phyloP scores from a whole-genome alignment of 306 rosid genomes.

The Sicyos edulis region DNA sequence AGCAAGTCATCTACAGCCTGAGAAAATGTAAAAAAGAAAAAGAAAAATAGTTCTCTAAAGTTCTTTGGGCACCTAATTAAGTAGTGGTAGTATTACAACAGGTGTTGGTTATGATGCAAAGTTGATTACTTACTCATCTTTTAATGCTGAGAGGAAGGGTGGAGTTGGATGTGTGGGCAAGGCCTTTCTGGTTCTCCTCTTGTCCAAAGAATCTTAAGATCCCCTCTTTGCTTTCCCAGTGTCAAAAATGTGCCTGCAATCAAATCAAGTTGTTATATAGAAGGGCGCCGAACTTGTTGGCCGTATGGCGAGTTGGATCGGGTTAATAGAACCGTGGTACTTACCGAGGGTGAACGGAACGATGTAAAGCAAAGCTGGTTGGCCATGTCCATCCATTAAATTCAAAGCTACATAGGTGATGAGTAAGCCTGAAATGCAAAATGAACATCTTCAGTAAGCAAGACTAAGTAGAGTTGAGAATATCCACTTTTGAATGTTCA shows the following conservation, averaged over 20 bases:
- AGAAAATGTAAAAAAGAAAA: neutral
- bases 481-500: neutral
- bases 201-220: slow-evolving; percentile 77
- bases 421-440: slow-evolving; percentile 59
- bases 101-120: slow-evolving; percentile 19
- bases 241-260: slow-evolving; percentile 72
- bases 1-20: slow-evolving; percentile 16
- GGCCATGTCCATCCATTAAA: slow-evolving; percentile 99
- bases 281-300: neutral
- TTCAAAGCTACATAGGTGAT: slow-evolving; percentile 91
- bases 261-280: neutral
- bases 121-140: neutral
- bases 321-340: slow-evolving; percentile 15
- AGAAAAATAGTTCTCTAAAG: slow-evolving; percentile 13
- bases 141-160: slow-evolving; percentile 30
- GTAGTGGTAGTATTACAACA: slow-evolving; percentile 20
- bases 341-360: slow-evolving; percentile 95
- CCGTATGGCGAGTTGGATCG: neutral
- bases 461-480: neutral
- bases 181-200: slow-evolving; percentile 81
- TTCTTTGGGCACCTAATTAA: slow-evolving; percentile 6
- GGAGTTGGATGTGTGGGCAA: slow-evolving; percentile 73
- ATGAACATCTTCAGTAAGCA: neutral
- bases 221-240: slow-evolving; percentile 90
- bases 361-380: slow-evolving; percentile 92